Evolutionary conservation across 177 flowering plant species (phyloP).

Genomic region (Tripterygium wilfordii): DNA sequence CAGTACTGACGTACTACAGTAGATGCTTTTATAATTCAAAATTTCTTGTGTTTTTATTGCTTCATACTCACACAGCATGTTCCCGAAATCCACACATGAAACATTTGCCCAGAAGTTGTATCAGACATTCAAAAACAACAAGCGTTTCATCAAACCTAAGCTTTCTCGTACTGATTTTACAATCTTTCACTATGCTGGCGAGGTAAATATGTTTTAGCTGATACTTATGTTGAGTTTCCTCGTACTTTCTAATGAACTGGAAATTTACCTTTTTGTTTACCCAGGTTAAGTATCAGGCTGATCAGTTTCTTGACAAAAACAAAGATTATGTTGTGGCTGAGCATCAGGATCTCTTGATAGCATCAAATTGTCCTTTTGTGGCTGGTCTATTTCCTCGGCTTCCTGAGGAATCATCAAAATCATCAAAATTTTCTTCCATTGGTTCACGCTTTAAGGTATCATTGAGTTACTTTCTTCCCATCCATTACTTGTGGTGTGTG

Average conservation of each 20-base stretch:
- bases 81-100: constrained; percentile 86
- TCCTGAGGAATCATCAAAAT: constrained; percentile 72
- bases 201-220: constrained; percentile 28
- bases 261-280: constrained; percentile 2
- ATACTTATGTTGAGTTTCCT: too few species aligned
- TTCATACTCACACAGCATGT: constrained; percentile 78
- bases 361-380: constrained; percentile 76
- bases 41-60: too few species aligned
- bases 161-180: constrained; percentile 74
- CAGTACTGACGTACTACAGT: too few species aligned
- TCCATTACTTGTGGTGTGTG: not conserved
- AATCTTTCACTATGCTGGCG: constrained; percentile 81
- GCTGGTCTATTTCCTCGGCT: constrained; percentile 69
- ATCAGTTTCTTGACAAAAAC: constrained; percentile 83
- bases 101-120: constrained; percentile 84
- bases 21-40: too few species aligned
- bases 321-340: constrained; percentile 96
- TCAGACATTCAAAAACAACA: constrained; percentile 61
- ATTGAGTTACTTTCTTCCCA: not conserved
- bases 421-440: constrained; percentile 88
- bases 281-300: constrained; percentile 81
- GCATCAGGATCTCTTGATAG: constrained; percentile 75
- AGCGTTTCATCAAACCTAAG: constrained; percentile 77
- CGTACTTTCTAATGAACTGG: not conserved
- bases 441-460: constrained; percentile 86